Evolutionary conservation across 2,329 filamentous ascomycete species (phyloP), one percentile per base, ranked within the genome.

Genomic region (Madurella mycetomatis): DNA sequence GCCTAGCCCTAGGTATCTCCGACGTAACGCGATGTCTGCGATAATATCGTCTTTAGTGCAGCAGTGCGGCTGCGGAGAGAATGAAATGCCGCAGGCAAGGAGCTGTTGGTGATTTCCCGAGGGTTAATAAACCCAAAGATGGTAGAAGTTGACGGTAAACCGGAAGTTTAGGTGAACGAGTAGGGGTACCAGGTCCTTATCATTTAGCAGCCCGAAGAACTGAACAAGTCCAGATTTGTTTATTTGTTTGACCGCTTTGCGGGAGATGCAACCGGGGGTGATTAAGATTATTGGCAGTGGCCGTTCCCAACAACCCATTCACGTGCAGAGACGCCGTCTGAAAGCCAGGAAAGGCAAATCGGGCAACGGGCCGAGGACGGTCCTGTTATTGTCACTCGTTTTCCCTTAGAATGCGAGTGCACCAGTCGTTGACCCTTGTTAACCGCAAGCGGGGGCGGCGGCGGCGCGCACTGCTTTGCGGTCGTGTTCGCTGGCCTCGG

Each of bases 181-280:
- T n/a, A 43, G 47, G 49, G 34, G 12, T 40, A 44, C 46, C 42
- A 49, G 42, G 42, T 43, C 45, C 55, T 53, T 55, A 53, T 50
- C 32, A 57, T 49, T 34, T 50, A 51, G 19, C 41, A 25, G 34
- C 50, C 25, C 34, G n/a, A 40, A 45, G 32, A 25, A 25, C n/a
- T 18, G 31, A 9, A 37, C 11, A 30, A n/a, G 34, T 45, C 18
- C 30, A 25, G 7, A 25, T 30, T 49, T 59, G 52, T 62, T 57
- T 61, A 51, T 58, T 57, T 58, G 55, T 60, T 60, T 60, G 60
- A 59, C 54, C 41, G 37, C 31, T 47, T 58, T 40, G 56, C 31
- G 44, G 39, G 53, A 56, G 47, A 52, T 37, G 47, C 55, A 52
- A 54, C 51, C 44, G 41, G 42, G 42, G 39, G 9, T 46, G 48